Conservation (phyloP, 1,139 yeast species). For the Suhomyces maxii region DNA sequence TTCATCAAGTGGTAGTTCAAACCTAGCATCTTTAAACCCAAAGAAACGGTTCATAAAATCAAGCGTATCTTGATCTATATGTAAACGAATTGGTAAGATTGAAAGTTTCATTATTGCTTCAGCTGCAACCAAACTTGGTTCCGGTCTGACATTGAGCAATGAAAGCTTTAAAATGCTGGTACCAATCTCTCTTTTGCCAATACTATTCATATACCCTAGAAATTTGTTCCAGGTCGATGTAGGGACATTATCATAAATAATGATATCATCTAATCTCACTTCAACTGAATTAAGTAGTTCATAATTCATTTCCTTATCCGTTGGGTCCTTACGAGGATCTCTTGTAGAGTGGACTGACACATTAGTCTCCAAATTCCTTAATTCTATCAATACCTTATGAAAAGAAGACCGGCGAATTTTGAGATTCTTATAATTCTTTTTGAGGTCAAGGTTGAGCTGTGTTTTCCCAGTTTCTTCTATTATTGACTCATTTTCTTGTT, state of each 20-base stretch:
- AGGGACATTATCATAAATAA: constrained; percentile 74
- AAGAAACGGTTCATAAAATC: constrained; percentile 80
- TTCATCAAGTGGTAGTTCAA: constrained; percentile 59
- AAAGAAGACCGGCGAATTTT: constrained; percentile 62
- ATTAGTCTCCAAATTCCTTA: constrained; percentile 52
- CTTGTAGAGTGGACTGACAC: constrained; percentile 47
- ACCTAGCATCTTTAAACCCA: constrained; percentile 74
- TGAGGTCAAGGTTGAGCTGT: constrained; percentile 22
- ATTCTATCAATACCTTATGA: constrained; percentile 61
- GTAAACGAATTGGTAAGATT: constrained; percentile 73
- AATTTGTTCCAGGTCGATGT: constrained; percentile 92
- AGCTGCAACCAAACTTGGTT: constrained; percentile 60
- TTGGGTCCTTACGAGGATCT: constrained; percentile 43
- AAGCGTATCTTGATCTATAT: constrained; percentile 90
- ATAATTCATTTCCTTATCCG: constrained; percentile 25
- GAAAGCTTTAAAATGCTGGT: constrained; percentile 60
- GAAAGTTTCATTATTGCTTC: constrained; percentile 62
- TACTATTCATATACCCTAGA: constrained; percentile 64
- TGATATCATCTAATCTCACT: constrained; percentile 51
- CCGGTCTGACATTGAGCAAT: constrained; percentile 66
- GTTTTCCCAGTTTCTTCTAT: constrained; percentile 10
- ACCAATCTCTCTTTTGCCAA: constrained; percentile 70
- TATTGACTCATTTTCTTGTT: constrained; percentile 18
- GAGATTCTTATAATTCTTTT: constrained; percentile 42
- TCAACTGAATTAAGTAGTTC: constrained; percentile 52